phyloP scores from a whole-genome alignment of 208 protist genomes.

The Crithidia sp. region DNA sequence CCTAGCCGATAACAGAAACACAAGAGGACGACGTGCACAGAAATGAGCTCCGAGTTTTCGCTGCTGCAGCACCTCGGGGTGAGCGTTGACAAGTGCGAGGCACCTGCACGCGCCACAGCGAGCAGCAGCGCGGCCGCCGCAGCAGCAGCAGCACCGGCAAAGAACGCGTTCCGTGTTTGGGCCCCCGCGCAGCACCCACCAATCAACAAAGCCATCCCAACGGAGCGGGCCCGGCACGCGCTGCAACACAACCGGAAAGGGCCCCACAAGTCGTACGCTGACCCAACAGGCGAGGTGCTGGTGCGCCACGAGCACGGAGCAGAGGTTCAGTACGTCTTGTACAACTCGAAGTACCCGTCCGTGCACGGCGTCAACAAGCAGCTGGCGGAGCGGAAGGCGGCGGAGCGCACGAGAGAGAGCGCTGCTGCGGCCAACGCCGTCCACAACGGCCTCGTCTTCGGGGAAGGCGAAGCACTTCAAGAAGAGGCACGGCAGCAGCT shows the following conservation, averaged over 20 bases:
- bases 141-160: neutral
- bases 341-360: slow-evolving; percentile 66
- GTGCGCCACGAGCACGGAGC: slow-evolving; percentile 34
- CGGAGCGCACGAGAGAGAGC: slow-evolving; percentile 9
- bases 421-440: neutral
- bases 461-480: slow-evolving; percentile 20
- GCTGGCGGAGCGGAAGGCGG: slow-evolving; percentile 50
- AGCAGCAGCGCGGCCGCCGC: neutral
- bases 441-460: slow-evolving; percentile 1
- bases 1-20: too few relatives aligned
- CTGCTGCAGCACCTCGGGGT: slow-evolving; percentile 66
- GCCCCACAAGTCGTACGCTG: slow-evolving; percentile 32
- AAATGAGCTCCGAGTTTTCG: slow-evolving; percentile 61
- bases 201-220: slow-evolving; percentile 1
- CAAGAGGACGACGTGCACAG: neutral
- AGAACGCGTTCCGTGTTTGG: slow-evolving; percentile 50
- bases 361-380: slow-evolving; percentile 70
- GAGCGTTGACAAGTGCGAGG: slow-evolving; percentile 27
- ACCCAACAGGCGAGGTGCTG: slow-evolving; percentile 66
- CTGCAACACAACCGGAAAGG: slow-evolving; percentile 3
- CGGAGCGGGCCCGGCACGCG: neutral
- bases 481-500: slow-evolving; percentile 37
- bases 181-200: slow-evolving; percentile 49
- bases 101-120: neutral
- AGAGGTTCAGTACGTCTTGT: slow-evolving; percentile 68